These are phyloP conservation scores for Ceratobasidium sp. DNA, from an alignment of 1,284 basidiomycete genomes.

Conservation along the genomic window DNA sequence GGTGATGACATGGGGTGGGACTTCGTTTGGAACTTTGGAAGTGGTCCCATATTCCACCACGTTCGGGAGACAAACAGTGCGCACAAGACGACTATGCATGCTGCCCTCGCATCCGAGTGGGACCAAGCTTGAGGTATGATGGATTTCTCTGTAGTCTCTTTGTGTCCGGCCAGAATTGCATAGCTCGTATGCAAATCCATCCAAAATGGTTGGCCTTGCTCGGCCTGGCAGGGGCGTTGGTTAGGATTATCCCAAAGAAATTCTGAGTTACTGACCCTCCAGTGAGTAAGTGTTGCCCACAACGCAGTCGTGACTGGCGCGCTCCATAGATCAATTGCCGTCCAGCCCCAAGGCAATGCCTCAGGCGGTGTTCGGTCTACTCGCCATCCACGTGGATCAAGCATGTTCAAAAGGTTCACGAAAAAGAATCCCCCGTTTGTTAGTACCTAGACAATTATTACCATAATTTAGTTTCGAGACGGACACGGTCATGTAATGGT, in stretches of 20 bases:
- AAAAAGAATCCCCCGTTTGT: conserved; percentile 51
- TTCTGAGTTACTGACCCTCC: conserved; percentile 13
- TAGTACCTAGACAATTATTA: conserved; percentile 46
- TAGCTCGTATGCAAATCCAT: conserved; percentile 28
- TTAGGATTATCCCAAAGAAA: background rate
- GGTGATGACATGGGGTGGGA: background rate
- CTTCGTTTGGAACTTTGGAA: conserved; percentile 31
- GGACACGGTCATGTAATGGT: background rate
- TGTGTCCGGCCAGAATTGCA: background rate
- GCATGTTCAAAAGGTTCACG: conserved; percentile 49
- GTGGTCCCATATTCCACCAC: conserved; percentile 43
- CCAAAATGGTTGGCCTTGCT: conserved; percentile 32
- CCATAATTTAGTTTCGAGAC: background rate
- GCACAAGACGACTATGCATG: conserved; percentile 26
- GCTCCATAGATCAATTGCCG: conserved; percentile 47
- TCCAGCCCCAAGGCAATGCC: conserved; percentile 48
- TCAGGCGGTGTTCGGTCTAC: conserved; percentile 48
- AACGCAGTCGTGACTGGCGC: conserved; percentile 48
- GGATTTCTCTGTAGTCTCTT: background rate
- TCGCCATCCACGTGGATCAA: conserved; percentile 47
- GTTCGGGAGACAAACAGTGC: conserved; percentile 28
- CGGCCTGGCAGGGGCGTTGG: background rate
- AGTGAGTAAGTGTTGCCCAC: conserved; percentile 48
- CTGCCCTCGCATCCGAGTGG: conserved; percentile 33
- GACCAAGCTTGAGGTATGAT: conserved; percentile 30